These are phyloP conservation scores for Apiospora saccharicola DNA, from an alignment of 2,329 filamentous ascomycete species.

Conservation along the genomic window DNA sequence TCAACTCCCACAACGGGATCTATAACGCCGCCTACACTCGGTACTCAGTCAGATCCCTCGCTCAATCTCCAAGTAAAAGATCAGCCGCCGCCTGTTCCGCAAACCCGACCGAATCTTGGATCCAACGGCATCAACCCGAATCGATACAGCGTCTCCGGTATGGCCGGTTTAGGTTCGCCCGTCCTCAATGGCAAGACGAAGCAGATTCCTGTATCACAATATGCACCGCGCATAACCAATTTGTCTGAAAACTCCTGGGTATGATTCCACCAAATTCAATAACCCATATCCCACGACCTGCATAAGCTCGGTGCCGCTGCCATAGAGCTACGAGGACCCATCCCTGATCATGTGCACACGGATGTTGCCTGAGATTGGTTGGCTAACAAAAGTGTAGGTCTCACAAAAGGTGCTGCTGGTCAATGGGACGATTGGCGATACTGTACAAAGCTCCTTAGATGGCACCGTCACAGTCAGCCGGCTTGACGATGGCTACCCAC, in stretches of 20 bases:
- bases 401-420: slow-evolving; percentile 90
- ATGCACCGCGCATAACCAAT: slow-evolving; percentile 81
- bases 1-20: slow-evolving; percentile 73
- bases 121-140: slow-evolving; percentile 52
- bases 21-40: slow-evolving; percentile 77
- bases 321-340: background rate
- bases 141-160: slow-evolving; percentile 70
- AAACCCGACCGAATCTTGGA: slow-evolving; percentile 48
- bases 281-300: background rate
- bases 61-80: slow-evolving; percentile 69
- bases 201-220: slow-evolving; percentile 73
- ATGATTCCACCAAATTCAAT: slow-evolving; percentile 42
- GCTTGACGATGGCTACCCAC: slow-evolving; percentile 84
- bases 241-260: slow-evolving; percentile 87
- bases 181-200: slow-evolving; percentile 59
- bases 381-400: slow-evolving; percentile 61
- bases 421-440: slow-evolving; percentile 81
- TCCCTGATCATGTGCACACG: background rate
- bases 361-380: background rate
- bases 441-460: slow-evolving; percentile 72
- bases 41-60: slow-evolving; percentile 70
- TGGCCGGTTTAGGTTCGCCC: slow-evolving; percentile 67
- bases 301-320: background rate
- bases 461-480: slow-evolving; percentile 82
- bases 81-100: slow-evolving; percentile 41